These are phyloP conservation scores for Hsuehochloa calcarea DNA, from an alignment of 176 grass and related monocot species.

Conservation along the genomic window DNA sequence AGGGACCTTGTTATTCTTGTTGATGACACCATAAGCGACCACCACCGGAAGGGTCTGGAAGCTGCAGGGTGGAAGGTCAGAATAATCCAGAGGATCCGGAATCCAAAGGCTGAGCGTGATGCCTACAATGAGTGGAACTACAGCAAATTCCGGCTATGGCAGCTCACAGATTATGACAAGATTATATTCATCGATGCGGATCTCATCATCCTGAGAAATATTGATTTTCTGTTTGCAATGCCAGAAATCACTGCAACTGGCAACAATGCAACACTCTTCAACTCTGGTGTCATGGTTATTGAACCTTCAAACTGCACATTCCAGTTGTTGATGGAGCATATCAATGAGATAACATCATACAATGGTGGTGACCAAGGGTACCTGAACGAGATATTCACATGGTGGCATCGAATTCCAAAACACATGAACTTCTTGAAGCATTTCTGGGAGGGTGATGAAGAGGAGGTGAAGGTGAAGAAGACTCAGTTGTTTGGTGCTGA, in stretches of 20 bases:
- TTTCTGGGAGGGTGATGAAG: conserved; percentile 95
- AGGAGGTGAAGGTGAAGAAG: conserved; percentile 76
- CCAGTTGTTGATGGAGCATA: conserved; percentile 82
- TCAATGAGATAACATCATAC: conserved; percentile 88
- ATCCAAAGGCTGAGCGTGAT: conserved; percentile 83
- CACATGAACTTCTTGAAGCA: conserved; percentile 98
- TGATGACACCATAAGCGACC: conserved; percentile 60
- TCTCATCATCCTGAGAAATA: conserved; percentile 81
- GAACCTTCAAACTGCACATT: conserved; percentile 96
- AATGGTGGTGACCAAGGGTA: conserved; percentile 95
- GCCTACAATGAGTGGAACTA: conserved; percentile 99
- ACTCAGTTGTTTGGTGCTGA: conserved; percentile 65
- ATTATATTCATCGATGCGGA: conserved; percentile 96
- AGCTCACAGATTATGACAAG: conserved; percentile 98
- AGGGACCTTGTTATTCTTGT: conserved; percentile 91
- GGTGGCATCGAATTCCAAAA: conserved; percentile 88
- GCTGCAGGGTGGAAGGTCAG: conserved; percentile 88
- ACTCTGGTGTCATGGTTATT: conserved; percentile 93
- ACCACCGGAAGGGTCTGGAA: conserved; percentile 67
- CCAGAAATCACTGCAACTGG: conserved; percentile 85
- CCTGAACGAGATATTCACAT: conserved; percentile 94
- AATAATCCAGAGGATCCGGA: conserved; percentile 81
- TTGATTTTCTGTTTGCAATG: conserved; percentile 88
- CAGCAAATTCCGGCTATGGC: conserved; percentile 96
- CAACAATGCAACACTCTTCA: conserved; percentile 90